phyloP scores from a whole-genome alignment of 495 filamentous ascomycete species.

The Aspergillus wentii region DNA sequence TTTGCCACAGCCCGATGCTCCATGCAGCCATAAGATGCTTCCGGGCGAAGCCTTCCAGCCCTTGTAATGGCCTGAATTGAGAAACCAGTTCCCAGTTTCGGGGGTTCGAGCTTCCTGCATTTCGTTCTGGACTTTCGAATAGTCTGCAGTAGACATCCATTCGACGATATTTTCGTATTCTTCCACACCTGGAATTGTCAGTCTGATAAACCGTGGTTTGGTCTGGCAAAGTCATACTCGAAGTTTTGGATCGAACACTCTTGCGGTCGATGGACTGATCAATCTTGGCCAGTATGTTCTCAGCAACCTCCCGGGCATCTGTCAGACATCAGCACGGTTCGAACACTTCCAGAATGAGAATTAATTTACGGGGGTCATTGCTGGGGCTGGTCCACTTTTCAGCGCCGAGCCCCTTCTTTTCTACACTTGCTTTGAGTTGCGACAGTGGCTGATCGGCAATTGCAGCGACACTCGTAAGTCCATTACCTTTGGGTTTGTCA shows the following conservation, averaged over 20 bases:
- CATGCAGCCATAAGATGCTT: conserved; percentile 1
- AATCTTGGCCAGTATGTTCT: background rate
- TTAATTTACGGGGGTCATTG: background rate
- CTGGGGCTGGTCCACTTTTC: background rate
- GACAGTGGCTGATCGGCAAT: background rate
- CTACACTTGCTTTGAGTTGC: background rate
- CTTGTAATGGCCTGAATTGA: background rate
- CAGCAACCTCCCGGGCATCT: background rate
- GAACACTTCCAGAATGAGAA: background rate
- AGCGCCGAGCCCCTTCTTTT: background rate
- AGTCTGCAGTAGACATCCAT: background rate
- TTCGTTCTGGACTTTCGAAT: background rate
- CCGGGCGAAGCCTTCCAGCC: conserved; percentile 1
- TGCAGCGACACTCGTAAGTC: background rate
- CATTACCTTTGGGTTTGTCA: background rate
- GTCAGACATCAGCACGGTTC: too few relatives aligned
- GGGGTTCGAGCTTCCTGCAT: background rate
- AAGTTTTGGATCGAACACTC: background rate
- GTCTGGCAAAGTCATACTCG: background rate
- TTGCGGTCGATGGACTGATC: background rate
- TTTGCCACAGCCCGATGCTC: conserved; percentile 8
- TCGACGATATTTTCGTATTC: background rate
- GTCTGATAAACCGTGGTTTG: background rate
- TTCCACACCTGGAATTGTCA: background rate
- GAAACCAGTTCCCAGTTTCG: conserved; percentile 1